Percentiles rank a stretch among this genome's conserved stretches.
Evolutionary conservation across 768 basidiomycete species (phyloP).

Genomic region (Lentinula lateritia): DNA sequence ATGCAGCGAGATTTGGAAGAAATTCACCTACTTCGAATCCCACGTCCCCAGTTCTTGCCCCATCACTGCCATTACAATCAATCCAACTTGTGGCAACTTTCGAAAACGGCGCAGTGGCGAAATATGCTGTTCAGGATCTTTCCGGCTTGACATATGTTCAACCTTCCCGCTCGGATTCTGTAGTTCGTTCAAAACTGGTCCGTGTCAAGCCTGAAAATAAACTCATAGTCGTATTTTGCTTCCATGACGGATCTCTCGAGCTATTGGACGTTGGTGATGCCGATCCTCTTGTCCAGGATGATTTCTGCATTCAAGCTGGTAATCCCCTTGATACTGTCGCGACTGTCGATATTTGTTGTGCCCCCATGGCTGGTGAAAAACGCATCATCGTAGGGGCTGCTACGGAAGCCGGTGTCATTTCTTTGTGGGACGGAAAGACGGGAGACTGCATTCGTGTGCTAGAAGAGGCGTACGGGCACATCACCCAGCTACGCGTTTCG

Average conservation of each 20-base stretch:
- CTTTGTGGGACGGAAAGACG: slow-evolving; percentile 71
- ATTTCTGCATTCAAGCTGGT: slow-evolving; percentile 54
- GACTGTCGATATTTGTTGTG: slow-evolving; percentile 45
- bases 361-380: slow-evolving; percentile 43
- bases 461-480: slow-evolving; percentile 51
- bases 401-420: slow-evolving; percentile 62
- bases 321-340: slow-evolving; percentile 49
- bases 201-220: slow-evolving; percentile 41
- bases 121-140: slow-evolving; percentile 40
- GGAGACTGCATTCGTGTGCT: slow-evolving; percentile 59
- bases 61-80: slow-evolving; percentile 18
- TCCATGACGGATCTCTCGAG: slow-evolving; percentile 66
- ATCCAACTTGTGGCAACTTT: slow-evolving; percentile 44
- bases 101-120: slow-evolving; percentile 52
- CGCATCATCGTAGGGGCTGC: slow-evolving; percentile 56
- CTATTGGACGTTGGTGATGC: slow-evolving; percentile 46
- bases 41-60: slow-evolving; percentile 23
- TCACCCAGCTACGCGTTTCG: slow-evolving; percentile 58
- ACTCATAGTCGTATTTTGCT: slow-evolving; percentile 50
- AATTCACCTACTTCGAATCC: slow-evolving; percentile 23
- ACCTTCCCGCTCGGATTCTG: slow-evolving; percentile 34
- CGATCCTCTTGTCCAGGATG: slow-evolving; percentile 34
- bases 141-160: slow-evolving; percentile 31
- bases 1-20: slow-evolving; percentile 6
- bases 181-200: slow-evolving; percentile 45